Evolutionary conservation across 345 rosid genomes (phyloP).

Genomic region (Citrus trifoliata): DNA sequence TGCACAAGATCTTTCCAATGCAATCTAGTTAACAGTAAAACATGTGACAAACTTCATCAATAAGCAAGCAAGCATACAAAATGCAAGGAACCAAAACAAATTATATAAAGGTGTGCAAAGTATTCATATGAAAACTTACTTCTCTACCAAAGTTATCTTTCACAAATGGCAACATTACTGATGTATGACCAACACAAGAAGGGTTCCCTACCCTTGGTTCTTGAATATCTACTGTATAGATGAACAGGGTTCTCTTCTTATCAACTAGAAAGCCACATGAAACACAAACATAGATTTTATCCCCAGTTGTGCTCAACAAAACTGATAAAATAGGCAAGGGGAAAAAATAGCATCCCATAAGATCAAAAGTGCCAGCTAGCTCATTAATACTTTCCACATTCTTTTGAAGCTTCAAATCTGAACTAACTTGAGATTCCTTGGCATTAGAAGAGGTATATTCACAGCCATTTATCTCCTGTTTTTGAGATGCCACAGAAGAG

Average conservation of each 20-base stretch:
- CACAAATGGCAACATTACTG: slow-evolving; percentile 41
- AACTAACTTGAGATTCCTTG: slow-evolving; percentile 27
- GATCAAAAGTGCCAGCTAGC: slow-evolving; percentile 40
- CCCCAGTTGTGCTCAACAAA: slow-evolving; percentile 41
- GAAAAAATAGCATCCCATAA: slow-evolving; percentile 79
- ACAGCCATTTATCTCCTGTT: slow-evolving; percentile 19
- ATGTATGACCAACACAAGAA: slow-evolving; percentile 62
- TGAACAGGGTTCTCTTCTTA: slow-evolving; percentile 44
- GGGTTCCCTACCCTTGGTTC: slow-evolving; percentile 62
- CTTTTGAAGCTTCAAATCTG: slow-evolving; percentile 30
- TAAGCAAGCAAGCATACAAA: background rate
- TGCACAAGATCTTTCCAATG: slow-evolving; percentile 49
- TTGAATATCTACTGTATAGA: slow-evolving; percentile 57
- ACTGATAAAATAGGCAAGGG: slow-evolving; percentile 59
- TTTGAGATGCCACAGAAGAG: slow-evolving; percentile 21
- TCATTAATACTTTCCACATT: slow-evolving; percentile 41
- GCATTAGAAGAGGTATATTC: slow-evolving; percentile 18
- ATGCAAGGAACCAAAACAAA: slow-evolving; percentile 6
- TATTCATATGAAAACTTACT: slow-evolving; percentile 25
- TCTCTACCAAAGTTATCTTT: slow-evolving; percentile 39
- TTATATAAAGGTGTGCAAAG: slow-evolving; percentile 3
- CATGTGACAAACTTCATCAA: slow-evolving; percentile 6
- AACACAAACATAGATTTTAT: slow-evolving; percentile 58
- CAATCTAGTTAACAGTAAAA: slow-evolving; percentile 40
- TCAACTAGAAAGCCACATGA: slow-evolving; percentile 50